Evolutionary conservation across 2,329 filamentous ascomycete genomes (phyloP).

Genomic region (Aspergillus ruber): DNA sequence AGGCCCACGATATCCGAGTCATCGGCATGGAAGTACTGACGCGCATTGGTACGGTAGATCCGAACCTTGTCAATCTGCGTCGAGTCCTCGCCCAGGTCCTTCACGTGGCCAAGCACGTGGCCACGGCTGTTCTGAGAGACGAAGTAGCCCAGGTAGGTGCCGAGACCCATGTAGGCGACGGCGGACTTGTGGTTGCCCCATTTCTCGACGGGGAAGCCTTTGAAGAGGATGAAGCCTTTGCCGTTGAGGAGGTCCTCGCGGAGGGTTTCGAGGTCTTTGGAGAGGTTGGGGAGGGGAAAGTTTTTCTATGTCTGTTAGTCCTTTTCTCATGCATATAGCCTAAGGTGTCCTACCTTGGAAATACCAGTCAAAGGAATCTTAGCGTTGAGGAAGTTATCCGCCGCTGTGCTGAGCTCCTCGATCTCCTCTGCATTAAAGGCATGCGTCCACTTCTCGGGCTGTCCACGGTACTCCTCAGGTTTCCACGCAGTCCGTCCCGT

Average conservation of each 20-base stretch:
- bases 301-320: constrained; percentile 36
- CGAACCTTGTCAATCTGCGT: constrained; percentile 77
- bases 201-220: constrained; percentile 67
- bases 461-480: constrained; percentile 55
- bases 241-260: constrained; percentile 67
- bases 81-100: constrained; percentile 77
- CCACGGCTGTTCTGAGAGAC: constrained; percentile 78
- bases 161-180: constrained; percentile 84
- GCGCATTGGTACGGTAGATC: constrained; percentile 82
- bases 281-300: constrained; percentile 56
- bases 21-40: constrained; percentile 79
- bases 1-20: constrained; percentile 77
- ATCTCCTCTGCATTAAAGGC: constrained; percentile 61
- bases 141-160: constrained; percentile 80
- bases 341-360: constrained; percentile 41
- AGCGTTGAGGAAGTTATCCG: constrained; percentile 62
- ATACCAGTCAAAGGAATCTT: constrained; percentile 67
- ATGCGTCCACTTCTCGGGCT: constrained; percentile 67
- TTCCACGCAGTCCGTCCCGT: constrained; percentile 68
- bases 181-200: constrained; percentile 78
- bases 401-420: constrained; percentile 57
- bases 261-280: constrained; percentile 48
- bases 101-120: constrained; percentile 82
- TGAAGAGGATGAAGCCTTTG: constrained; percentile 87
- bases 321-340: background rate